These are phyloP conservation scores for Phaeosphaeria sp. DNA, from an alignment of 2,329 filamentous ascomycete species.

Conservation along the genomic window DNA sequence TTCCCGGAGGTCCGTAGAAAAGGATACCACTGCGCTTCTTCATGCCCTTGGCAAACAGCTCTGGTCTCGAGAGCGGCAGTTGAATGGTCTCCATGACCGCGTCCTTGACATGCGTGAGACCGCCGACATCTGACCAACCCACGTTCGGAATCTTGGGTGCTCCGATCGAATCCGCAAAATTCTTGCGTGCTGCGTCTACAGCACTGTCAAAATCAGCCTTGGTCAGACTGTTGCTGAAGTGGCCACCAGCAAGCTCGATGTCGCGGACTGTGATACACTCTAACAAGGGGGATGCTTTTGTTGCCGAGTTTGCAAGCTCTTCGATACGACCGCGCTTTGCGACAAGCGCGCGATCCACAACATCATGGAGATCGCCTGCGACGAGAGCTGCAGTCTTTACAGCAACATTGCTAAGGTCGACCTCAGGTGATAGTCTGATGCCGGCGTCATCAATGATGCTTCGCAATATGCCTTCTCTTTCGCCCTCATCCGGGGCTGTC, in stretches of 20 bases:
- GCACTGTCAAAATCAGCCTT: constrained; percentile 88
- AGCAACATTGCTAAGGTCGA: constrained; percentile 83
- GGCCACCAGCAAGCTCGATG: constrained; percentile 85
- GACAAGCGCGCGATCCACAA: constrained; percentile 86
- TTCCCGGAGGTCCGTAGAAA: constrained; percentile 90
- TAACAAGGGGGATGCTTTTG: constrained; percentile 39
- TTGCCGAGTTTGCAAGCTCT: constrained; percentile 64
- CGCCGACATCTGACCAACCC: constrained; percentile 94
- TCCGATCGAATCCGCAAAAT: constrained; percentile 96
- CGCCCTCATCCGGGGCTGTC: constrained; percentile 87
- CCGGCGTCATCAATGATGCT: constrained; percentile 78
- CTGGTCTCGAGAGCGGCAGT: constrained; percentile 85
- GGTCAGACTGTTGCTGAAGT: constrained; percentile 77
- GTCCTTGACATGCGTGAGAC: constrained; percentile 91
- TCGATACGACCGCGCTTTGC: constrained; percentile 79
- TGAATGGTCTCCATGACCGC: constrained; percentile 98
- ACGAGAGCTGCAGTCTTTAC: constrained; percentile 96
- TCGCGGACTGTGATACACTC: constrained; percentile 72
- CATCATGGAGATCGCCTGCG: constrained; percentile 91
- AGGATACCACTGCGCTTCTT: constrained; percentile 95
- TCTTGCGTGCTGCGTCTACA: constrained; percentile 93
- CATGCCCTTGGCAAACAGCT: constrained; percentile 96
- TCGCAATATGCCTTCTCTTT: constrained; percentile 85
- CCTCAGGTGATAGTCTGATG: constrained; percentile 78
- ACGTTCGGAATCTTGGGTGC: constrained; percentile 98